A percentile compares a stretch with the other conserved stretches of the same genome.
These are phyloP conservation scores for Pezicula rhizophila DNA, from an alignment of 2,329 filamentous ascomycete genomes.

Conservation along the genomic window DNA sequence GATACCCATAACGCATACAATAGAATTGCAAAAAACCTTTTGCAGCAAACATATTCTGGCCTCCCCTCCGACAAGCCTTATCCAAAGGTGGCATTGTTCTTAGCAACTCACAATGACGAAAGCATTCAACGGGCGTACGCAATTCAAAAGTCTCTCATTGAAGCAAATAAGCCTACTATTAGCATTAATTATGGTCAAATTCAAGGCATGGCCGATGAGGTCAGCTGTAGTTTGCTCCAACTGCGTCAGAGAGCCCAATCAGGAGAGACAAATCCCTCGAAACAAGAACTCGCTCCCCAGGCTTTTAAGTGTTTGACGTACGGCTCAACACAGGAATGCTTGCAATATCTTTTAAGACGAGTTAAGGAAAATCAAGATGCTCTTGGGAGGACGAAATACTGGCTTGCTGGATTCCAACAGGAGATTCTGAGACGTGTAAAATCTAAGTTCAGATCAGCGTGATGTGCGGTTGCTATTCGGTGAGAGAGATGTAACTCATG, in stretches of 20 bases:
- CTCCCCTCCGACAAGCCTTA: slow-evolving; percentile 3
- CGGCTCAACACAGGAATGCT: slow-evolving; percentile 67
- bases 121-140: slow-evolving; percentile 54
- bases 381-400: slow-evolving; percentile 30
- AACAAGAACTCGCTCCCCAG: slow-evolving; percentile 19
- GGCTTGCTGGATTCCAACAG: slow-evolving; percentile 10
- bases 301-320: slow-evolving; percentile 61
- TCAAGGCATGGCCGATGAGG: slow-evolving; percentile 90
- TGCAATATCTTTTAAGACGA: slow-evolving; percentile 68
- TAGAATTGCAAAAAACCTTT: slow-evolving; percentile 39
- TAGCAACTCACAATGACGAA: slow-evolving; percentile 75
- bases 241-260: slow-evolving; percentile 24
- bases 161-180: slow-evolving; percentile 30
- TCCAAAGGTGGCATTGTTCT: slow-evolving; percentile 47
- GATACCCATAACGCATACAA: slow-evolving; percentile 48
- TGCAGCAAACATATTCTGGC: slow-evolving; percentile 36
- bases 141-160: slow-evolving; percentile 37
- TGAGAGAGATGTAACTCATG: too few relatives aligned
- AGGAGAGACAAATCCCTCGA: background rate
- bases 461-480: background rate
- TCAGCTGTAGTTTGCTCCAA: slow-evolving; percentile 51
- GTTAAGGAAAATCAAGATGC: slow-evolving; percentile 42
- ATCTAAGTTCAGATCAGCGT: background rate
- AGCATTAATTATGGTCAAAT: slow-evolving; percentile 65
- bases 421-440: slow-evolving; percentile 13